A percentile compares a stretch with the other conserved stretches of the same genome.
These are phyloP conservation scores for Aspergillus versicolor DNA, from an alignment of 2,329 filamentous ascomycete species.

Conservation along the genomic window DNA sequence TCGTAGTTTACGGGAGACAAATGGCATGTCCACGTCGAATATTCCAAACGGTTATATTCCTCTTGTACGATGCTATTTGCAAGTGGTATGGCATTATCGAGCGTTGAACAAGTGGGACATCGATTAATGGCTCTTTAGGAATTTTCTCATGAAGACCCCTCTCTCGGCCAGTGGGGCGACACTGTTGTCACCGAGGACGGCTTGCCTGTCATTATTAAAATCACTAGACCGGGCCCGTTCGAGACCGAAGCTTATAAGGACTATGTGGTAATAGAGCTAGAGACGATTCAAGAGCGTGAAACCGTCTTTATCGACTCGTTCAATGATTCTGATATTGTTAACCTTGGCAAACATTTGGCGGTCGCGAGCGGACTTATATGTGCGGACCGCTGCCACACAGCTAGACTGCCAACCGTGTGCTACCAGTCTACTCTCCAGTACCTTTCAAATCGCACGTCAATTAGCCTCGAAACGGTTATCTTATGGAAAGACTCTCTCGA, in stretches of 20 bases:
- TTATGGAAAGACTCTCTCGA: conserved; percentile 38
- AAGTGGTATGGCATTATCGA: conserved; percentile 26
- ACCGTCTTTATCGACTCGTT: conserved; percentile 21
- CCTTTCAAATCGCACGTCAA: conserved; percentile 18
- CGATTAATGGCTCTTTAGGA: conserved; percentile 16
- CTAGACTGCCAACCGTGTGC: conserved; percentile 24
- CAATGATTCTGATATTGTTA: conserved; percentile 15
- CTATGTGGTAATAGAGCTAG: conserved; percentile 23
- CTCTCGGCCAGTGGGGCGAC: neutral
- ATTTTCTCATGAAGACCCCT: conserved; percentile 8
- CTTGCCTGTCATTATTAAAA: conserved; percentile 24
- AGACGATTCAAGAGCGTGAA: conserved; percentile 15
- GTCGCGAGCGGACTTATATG: conserved; percentile 21
- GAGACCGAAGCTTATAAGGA: conserved; percentile 2
- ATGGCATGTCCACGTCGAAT: conserved; percentile 17
- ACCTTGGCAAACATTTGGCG: conserved; percentile 25
- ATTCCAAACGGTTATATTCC: conserved; percentile 33
- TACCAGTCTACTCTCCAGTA: conserved; percentile 32
- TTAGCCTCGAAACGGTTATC: conserved; percentile 30
- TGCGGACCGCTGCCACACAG: conserved; percentile 26
- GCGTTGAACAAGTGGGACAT: neutral
- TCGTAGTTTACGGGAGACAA: conserved; percentile 18
- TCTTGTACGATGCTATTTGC: conserved; percentile 29
- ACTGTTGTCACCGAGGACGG: neutral
- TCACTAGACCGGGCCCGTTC: conserved; percentile 3